These are phyloP conservation scores for Plasmodium relictum DNA, from an alignment of 169 alveolate genomes.

Conservation along the genomic window DNA sequence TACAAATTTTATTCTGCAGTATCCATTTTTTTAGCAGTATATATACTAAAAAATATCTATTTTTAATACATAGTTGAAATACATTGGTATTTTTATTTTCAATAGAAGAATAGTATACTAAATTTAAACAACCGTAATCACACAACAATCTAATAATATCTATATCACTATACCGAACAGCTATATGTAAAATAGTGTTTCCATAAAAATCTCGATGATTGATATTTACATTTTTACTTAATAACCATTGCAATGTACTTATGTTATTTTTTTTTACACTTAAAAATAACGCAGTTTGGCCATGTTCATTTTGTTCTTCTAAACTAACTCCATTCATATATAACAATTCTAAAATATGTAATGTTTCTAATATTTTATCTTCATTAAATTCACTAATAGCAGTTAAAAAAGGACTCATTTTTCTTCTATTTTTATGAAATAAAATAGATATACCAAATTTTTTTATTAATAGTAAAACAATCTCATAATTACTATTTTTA, in stretches of 20 bases:
- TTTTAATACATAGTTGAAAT: slow-evolving; percentile 64
- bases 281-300: slow-evolving; percentile 92
- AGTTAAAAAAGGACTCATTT: slow-evolving; percentile 86
- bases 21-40: slow-evolving; percentile 65
- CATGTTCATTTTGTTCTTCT: slow-evolving; percentile 92
- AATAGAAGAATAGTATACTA: slow-evolving; percentile 46
- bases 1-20: slow-evolving; percentile 79
- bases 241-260: slow-evolving; percentile 90
- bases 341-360: slow-evolving; percentile 89
- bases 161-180: slow-evolving; percentile 79
- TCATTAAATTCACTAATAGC: slow-evolving; percentile 91
- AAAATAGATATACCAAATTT: slow-evolving; percentile 83
- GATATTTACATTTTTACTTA: slow-evolving; percentile 88
- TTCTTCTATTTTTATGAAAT: slow-evolving; percentile 83
- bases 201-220: slow-evolving; percentile 89
- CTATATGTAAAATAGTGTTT: slow-evolving; percentile 83
- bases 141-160: slow-evolving; percentile 77
- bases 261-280: slow-evolving; percentile 90
- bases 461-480: slow-evolving; percentile 80
- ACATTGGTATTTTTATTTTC: slow-evolving; percentile 74
- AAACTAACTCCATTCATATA: slow-evolving; percentile 91
- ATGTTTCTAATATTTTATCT: slow-evolving; percentile 84
- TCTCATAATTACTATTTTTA: slow-evolving; percentile 83
- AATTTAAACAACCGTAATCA: slow-evolving; percentile 68
- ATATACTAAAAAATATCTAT: slow-evolving; percentile 63